These are phyloP conservation scores for Leavenworthia alabamica DNA, from an alignment of 345 rosid species.

Conservation along the genomic window DNA sequence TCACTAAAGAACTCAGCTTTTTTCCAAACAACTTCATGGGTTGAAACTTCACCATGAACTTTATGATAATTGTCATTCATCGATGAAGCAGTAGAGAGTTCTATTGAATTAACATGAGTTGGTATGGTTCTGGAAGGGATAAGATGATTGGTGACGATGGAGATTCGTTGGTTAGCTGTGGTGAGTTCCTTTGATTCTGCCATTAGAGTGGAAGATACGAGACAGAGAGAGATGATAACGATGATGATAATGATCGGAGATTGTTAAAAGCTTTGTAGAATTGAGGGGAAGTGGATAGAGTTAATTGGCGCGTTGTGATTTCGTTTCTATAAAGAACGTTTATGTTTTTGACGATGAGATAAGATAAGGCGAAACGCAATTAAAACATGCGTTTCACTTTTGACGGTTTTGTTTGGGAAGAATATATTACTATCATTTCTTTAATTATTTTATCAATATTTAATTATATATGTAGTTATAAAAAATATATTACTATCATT, in stretches of 20 bases:
- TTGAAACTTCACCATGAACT: constrained; percentile 66
- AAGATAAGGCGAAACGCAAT: constrained; percentile 25
- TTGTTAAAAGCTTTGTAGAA: neutral
- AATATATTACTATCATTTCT: no score
- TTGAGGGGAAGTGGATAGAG: constrained; percentile 29
- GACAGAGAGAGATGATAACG: neutral
- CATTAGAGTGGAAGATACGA: constrained; percentile 23
- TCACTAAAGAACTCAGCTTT: constrained; percentile 25
- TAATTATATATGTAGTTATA: no score
- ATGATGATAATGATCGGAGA: neutral
- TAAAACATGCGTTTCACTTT: neutral
- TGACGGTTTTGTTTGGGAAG: neutral
- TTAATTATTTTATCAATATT: no score
- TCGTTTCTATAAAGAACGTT: neutral
- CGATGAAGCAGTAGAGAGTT: constrained; percentile 35
- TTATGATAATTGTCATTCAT: constrained; percentile 61
- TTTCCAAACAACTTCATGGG: constrained; percentile 52
- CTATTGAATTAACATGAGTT: constrained; percentile 18
- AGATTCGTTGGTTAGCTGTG: constrained; percentile 44
- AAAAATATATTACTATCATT: no score
- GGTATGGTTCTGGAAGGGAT: constrained; percentile 9
- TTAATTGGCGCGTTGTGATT: constrained; percentile 14
- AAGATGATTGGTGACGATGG: constrained; percentile 52
- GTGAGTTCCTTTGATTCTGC: constrained; percentile 30
- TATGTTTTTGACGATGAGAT: constrained; percentile 16